Evolutionary conservation across 2,329 filamentous ascomycete genomes (phyloP).

Genomic region (Fusarium vanettenii): DNA sequence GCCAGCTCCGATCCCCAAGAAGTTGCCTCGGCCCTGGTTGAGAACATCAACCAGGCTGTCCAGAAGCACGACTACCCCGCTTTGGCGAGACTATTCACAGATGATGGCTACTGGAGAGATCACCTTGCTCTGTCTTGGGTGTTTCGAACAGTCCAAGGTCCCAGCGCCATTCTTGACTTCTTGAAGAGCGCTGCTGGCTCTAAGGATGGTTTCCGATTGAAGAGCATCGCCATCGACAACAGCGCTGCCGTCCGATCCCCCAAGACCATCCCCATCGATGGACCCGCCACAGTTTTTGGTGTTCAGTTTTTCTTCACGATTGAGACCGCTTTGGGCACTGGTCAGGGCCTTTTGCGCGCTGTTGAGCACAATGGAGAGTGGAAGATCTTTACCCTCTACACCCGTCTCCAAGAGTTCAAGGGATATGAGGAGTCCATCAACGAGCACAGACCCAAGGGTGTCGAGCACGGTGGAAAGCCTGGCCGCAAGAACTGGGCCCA

Average conservation of each 20-base stretch:
- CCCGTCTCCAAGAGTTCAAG: conserved; percentile 64
- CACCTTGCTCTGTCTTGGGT: conserved; percentile 68
- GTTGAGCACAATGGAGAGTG: conserved; percentile 58
- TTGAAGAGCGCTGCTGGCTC: conserved; percentile 47
- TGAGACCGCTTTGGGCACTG: conserved; percentile 64
- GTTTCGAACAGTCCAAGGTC: conserved; percentile 62
- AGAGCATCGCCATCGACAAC: conserved; percentile 58
- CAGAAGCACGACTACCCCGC: conserved; percentile 47
- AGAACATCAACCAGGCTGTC: conserved; percentile 53
- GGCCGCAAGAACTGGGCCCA: conserved; percentile 72
- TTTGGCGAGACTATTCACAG: conserved; percentile 44
- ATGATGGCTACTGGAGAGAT: conserved; percentile 68
- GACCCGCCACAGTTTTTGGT: conserved; percentile 59
- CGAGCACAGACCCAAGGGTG: conserved; percentile 64
- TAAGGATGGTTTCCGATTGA: conserved; percentile 54
- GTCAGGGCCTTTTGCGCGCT: conserved; percentile 67
- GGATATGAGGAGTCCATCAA: conserved; percentile 63
- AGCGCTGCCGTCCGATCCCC: conserved; percentile 59
- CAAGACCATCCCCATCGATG: conserved; percentile 59
- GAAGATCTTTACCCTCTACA: conserved; percentile 75
- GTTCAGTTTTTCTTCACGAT: conserved; percentile 68
- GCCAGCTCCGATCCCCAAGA: conserved; percentile 49
- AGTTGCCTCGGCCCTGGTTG: conserved; percentile 53
- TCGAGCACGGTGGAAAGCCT: conserved; percentile 63
- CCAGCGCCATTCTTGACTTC: conserved; percentile 53